Evolutionary conservation across 2,329 filamentous ascomycete genomes (phyloP), one percentile per base, ranked within the genome.

Genomic region (Chaetomiaceae sp.): DNA sequence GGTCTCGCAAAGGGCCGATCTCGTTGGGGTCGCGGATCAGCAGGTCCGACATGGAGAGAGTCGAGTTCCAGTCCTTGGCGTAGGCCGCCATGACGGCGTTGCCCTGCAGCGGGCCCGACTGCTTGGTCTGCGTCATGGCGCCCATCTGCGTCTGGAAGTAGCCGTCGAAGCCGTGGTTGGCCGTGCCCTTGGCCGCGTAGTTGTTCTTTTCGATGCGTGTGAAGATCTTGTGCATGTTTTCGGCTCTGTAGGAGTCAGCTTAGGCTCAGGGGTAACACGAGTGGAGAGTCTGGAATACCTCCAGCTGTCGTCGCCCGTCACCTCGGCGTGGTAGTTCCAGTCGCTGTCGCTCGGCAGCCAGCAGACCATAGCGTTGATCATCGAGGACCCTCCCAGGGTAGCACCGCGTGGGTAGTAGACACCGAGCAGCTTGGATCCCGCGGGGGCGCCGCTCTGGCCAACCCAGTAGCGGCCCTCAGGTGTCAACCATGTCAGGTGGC

Each of bases 261-360:
- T 15, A 12, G 7, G 8, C 29, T 20, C 19, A 51, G n/a, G n/a
- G n/a, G 25, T 27, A 27, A 5, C 25, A 27, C 25, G 25, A n/a
- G n/a, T n/a, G n/a, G n/a, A n/a, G n/a, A n/a, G n/a, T n/a, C n/a
- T n/a, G 9, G 9, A 5, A 27, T 27, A 27, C 0, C 70, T 67
- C 83, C 83, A 87, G 0, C 79, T 80, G 1, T 67, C 60, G 60
- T 87, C 83, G 4, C 82, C 82, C 1, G 83, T 87, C 20, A 85
- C 61, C 11, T 68, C 66, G 3, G 63, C 76, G 51, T 87, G 78
- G 60, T 78, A 68, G 42, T 82, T 72, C 68, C 79, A 87, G 65
- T 87, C 84, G 27, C 73, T 76, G 40, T 78, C 72, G 55, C 80
- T 75, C 0, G 83, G 82, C 53, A 81, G 78, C 31, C 84, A 72